These are phyloP conservation scores for Fusarium nisikadoi DNA, from an alignment of 2,329 filamentous ascomycete genomes.

Conservation along the genomic window DNA sequence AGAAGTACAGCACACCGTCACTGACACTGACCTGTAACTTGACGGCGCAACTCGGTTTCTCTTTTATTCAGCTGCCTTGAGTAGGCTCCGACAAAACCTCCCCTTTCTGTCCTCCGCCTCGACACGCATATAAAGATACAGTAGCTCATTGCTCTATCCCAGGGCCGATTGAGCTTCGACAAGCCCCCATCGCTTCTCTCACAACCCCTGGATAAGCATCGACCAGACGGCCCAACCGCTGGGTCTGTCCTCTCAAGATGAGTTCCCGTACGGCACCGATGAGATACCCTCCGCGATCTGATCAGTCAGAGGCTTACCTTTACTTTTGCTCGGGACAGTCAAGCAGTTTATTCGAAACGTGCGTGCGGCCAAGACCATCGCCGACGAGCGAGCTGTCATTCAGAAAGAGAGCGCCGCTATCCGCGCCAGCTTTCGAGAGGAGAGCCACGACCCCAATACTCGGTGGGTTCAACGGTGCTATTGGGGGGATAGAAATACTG, in stretches of 20 bases:
- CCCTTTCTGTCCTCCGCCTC: constrained; percentile 3
- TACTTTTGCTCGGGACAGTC: constrained; percentile 64
- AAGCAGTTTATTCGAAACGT: constrained; percentile 99
- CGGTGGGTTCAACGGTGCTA: constrained; percentile 67
- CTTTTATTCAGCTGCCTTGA: constrained; percentile 43
- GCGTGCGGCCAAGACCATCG: constrained; percentile 97
- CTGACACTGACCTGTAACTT: constrained; percentile 38
- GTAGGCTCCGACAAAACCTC: constrained; percentile 24
- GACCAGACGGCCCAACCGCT: constrained; percentile 46
- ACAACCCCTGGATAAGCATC: constrained; percentile 43
- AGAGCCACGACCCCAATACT: constrained; percentile 90
- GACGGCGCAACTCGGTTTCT: constrained; percentile 40
- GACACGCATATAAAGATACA: background rate
- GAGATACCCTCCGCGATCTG: constrained; percentile 8
- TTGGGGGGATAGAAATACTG: constrained; percentile 5
- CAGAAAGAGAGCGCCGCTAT: constrained; percentile 99
- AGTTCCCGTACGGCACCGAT: constrained; percentile 51
- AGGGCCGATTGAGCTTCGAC: constrained; percentile 40
- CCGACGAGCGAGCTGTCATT: constrained; percentile 96
- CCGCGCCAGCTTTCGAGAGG: constrained; percentile 95
- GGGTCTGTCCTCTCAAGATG: constrained; percentile 52
- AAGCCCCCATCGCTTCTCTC: constrained; percentile 17
- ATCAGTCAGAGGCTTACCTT: constrained; percentile 21
- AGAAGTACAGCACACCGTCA: constrained; percentile 39
- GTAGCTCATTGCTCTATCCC: constrained; percentile 21